Percentiles rank a stretch among this genome's conserved stretches.
phyloP scores from a whole-genome alignment of 2,329 filamentous ascomycete species.

The Aspergillus sp. region DNA sequence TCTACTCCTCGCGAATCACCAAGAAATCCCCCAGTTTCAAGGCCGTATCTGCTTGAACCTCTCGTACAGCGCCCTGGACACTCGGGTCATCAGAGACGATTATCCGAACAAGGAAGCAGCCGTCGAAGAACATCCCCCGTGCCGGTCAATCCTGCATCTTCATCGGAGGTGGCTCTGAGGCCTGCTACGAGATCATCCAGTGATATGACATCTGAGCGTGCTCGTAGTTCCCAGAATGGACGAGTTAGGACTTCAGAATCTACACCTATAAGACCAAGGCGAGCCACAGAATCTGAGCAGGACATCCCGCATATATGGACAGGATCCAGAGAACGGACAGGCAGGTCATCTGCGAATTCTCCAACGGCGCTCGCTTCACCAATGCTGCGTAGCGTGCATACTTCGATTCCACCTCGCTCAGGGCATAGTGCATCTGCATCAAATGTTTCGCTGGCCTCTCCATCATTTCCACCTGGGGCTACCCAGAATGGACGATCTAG shows the following conservation, averaged over 20 bases:
- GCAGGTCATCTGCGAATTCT: slow-evolving; percentile 20
- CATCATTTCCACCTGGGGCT: slow-evolving; percentile 1
- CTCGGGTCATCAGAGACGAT: slow-evolving; percentile 27
- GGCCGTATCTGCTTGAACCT: slow-evolving; percentile 31
- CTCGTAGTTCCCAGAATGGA: slow-evolving; percentile 19
- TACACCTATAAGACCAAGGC: slow-evolving; percentile 20
- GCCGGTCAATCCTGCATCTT: slow-evolving; percentile 25
- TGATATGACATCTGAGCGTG: slow-evolving; percentile 30
- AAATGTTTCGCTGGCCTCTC: neutral
- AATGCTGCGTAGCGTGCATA: slow-evolving; percentile 5
- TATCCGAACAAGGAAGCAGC: slow-evolving; percentile 30
- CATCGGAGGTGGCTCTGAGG: slow-evolving; percentile 28
- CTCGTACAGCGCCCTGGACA: slow-evolving; percentile 14
- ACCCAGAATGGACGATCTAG: slow-evolving; percentile 21
- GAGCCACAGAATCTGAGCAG: slow-evolving; percentile 30
- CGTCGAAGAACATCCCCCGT: slow-evolving; percentile 31
- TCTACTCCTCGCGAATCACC: slow-evolving; percentile 12
- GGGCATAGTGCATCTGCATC: slow-evolving; percentile 5
- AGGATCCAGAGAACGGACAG: slow-evolving; percentile 17
- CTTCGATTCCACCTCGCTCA: slow-evolving; percentile 6
- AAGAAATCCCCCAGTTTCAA: slow-evolving; percentile 23
- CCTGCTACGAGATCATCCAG: slow-evolving; percentile 31
- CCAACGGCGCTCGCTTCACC: slow-evolving; percentile 15
- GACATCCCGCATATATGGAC: slow-evolving; percentile 20
- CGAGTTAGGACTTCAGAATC: slow-evolving; percentile 20